A percentile compares a stretch with the other conserved stretches of the same genome.
Conservation (phyloP, 2,329 filamentous ascomycete species). For the Plectosphaerella plurivora region DNA sequence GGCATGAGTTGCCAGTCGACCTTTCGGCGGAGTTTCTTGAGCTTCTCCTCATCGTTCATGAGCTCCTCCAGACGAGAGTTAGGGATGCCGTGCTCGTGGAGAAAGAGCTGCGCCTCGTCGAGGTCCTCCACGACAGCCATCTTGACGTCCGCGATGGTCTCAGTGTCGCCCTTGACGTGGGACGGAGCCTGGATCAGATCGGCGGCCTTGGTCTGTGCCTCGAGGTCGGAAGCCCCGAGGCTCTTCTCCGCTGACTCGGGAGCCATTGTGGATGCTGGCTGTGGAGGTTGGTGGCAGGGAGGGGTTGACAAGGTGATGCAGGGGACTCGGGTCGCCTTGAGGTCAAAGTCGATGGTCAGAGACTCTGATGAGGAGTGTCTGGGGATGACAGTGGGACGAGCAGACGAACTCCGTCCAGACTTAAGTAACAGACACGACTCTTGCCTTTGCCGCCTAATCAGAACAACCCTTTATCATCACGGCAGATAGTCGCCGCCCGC, state of each 20-base stretch:
- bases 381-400: no score
- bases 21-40: slow-evolving; percentile 30
- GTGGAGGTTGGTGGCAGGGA: no score
- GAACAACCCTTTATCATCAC: neutral
- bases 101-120: slow-evolving; percentile 43
- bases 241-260: neutral
- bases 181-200: neutral
- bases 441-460: no score
- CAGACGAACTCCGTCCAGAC: no score
- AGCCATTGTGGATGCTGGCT: no score
- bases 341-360: no score
- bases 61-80: slow-evolving; percentile 35
- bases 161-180: neutral
- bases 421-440: no score
- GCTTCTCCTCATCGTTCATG: slow-evolving; percentile 31
- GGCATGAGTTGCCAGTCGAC: slow-evolving; percentile 48
- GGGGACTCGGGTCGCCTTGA: no score
- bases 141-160: neutral
- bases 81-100: slow-evolving; percentile 41
- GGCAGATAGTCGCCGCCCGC: neutral
- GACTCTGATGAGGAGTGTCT: no score
- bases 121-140: slow-evolving; percentile 20
- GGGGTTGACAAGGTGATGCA: no score
- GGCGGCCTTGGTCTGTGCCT: neutral
- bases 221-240: neutral